Conservation (phyloP, 2,329 filamentous ascomycete species). For the Coniochaeta prunicola region DNA sequence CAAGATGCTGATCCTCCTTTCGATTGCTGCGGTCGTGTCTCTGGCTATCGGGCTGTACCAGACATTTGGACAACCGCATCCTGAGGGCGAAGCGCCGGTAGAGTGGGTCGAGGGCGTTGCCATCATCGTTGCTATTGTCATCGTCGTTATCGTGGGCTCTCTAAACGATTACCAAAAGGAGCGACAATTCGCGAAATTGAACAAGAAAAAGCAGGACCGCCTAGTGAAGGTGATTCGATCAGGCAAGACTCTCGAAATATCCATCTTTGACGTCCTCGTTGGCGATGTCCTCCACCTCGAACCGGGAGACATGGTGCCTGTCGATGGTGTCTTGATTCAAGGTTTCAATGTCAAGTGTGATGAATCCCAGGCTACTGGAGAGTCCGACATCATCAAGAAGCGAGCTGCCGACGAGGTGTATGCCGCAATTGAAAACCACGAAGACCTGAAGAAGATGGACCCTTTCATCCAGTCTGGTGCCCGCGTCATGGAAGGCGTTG, state of each 20-base stretch:
- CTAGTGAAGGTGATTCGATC: constrained; percentile 65
- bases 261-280: constrained; percentile 60
- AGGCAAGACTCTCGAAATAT: constrained; percentile 62
- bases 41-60: constrained; percentile 70
- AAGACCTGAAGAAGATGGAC: constrained; percentile 64
- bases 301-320: constrained; percentile 66
- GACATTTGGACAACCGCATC: constrained; percentile 55
- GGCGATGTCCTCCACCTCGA: constrained; percentile 69
- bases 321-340: constrained; percentile 65
- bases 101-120: constrained; percentile 80
- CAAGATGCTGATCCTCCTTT: constrained; percentile 69
- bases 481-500: constrained; percentile 70
- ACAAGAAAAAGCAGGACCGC: constrained; percentile 73
- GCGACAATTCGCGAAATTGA: constrained; percentile 69
- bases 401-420: constrained; percentile 60
- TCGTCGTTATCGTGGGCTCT: constrained; percentile 70
- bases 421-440: constrained; percentile 58
- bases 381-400: constrained; percentile 70
- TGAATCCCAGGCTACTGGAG: constrained; percentile 72
- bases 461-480: constrained; percentile 81
- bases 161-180: constrained; percentile 78
- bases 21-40: constrained; percentile 63
- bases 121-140: constrained; percentile 71
- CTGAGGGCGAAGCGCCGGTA: constrained; percentile 43
- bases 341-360: constrained; percentile 71